These are phyloP conservation scores for Blastomyces gilchristii DNA, from an alignment of 2,329 filamentous ascomycete species.

Conservation along the genomic window DNA sequence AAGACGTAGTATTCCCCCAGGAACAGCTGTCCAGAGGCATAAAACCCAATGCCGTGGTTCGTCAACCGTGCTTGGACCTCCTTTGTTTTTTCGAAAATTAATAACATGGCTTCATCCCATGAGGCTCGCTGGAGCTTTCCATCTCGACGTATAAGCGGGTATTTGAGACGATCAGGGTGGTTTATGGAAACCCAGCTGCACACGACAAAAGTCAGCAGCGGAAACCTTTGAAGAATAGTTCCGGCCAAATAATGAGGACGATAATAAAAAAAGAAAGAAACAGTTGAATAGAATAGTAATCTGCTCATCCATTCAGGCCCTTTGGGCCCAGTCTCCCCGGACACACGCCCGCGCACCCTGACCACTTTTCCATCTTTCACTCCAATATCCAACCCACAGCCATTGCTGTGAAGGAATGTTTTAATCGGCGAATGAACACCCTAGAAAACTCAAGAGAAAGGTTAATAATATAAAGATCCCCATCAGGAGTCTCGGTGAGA, in stretches of 20 bases:
- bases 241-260: neutral
- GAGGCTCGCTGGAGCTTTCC: too few species aligned
- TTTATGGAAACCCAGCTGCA: conserved; percentile 24
- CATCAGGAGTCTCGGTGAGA: conserved; percentile 25
- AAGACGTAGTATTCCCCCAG: conserved; percentile 34
- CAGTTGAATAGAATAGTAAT: neutral
- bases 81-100: too few species aligned
- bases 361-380: conserved; percentile 30
- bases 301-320: conserved; percentile 25
- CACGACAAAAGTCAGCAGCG: neutral
- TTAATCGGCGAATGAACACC: neutral
- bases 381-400: conserved; percentile 29
- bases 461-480: too few species aligned
- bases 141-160: too few species aligned
- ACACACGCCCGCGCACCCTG: conserved; percentile 27
- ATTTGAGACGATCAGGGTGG: too few species aligned
- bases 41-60: conserved; percentile 32
- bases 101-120: conserved; percentile 34
- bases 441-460: neutral
- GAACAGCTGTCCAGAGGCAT: conserved; percentile 31
- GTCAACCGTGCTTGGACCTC: conserved; percentile 24
- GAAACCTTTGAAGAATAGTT: neutral
- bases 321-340: conserved; percentile 29
- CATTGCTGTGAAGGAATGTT: conserved; percentile 20
- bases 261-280: neutral